A percentile compares a stretch with the other conserved stretches of the same genome.
These are phyloP conservation scores for Kwoniella sp. DNA, from an alignment of 768 basidiomycete species.

Conservation along the genomic window DNA sequence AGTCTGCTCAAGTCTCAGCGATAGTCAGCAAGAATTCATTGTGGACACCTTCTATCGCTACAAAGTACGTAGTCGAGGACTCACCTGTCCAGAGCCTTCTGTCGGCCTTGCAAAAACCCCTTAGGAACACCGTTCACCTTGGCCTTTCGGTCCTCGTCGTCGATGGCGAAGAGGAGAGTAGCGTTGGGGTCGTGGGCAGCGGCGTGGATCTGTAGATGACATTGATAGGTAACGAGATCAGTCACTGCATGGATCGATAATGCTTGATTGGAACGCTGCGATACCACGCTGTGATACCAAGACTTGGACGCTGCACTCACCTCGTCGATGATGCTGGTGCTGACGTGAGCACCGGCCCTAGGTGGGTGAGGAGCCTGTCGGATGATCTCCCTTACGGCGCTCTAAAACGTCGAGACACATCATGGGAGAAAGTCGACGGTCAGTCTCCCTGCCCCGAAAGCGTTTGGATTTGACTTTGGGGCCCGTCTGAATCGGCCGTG, in stretches of 20 bases:
- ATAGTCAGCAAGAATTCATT: background rate
- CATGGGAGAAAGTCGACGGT: no score
- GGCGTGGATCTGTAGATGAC: constrained; percentile 36
- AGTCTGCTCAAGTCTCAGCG: constrained; percentile 21
- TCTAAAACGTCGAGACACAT: constrained; percentile 24
- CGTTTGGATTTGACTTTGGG: no score
- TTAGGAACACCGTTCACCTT: constrained; percentile 43
- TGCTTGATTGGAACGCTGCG: no score
- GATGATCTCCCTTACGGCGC: constrained; percentile 34
- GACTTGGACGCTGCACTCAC: constrained; percentile 21
- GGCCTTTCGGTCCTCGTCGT: constrained; percentile 39
- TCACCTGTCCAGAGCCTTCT: constrained; percentile 49
- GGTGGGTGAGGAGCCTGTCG: constrained; percentile 47
- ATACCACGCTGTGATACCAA: no score
- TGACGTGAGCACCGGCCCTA: constrained; percentile 36
- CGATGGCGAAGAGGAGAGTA: constrained; percentile 33
- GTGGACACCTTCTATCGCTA: no score
- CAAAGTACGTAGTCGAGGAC: constrained; percentile 2
- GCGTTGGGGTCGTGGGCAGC: constrained; percentile 48
- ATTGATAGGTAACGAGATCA: no score
- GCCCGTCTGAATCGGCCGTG: no score
- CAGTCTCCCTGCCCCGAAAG: no score
- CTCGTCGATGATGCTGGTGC: constrained; percentile 49
- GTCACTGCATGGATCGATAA: no score
- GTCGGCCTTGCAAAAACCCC: constrained; percentile 43